These are phyloP conservation scores for Aspergillus intermedius DNA, from an alignment of 2,329 filamentous ascomycete genomes.

Conservation along the genomic window DNA sequence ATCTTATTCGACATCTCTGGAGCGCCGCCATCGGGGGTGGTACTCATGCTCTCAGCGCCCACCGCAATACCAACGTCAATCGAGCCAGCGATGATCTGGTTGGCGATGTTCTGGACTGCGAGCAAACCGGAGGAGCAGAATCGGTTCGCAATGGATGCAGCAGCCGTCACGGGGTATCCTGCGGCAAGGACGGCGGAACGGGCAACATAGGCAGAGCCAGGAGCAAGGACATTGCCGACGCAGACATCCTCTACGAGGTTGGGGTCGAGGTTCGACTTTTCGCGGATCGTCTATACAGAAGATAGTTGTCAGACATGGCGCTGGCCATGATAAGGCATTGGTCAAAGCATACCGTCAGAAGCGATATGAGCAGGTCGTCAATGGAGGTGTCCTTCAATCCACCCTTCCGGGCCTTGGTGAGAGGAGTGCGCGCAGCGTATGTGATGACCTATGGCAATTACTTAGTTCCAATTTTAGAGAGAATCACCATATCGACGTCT, in stretches of 20 bases:
- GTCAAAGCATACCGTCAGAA: constrained; percentile 26
- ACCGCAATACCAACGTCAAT: constrained; percentile 88
- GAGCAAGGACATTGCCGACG: constrained; percentile 81
- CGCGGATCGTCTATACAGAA: constrained; percentile 55
- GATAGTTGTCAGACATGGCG: neutral
- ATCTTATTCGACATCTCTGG: constrained; percentile 78
- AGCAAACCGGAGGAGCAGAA: constrained; percentile 88
- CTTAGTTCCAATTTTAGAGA: neutral
- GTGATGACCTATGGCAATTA: constrained; percentile 30
- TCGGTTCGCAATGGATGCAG: constrained; percentile 76
- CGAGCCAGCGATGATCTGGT: constrained; percentile 81
- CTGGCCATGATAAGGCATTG: neutral
- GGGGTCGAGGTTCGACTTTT: constrained; percentile 80
- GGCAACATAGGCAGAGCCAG: constrained; percentile 82
- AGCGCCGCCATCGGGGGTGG: constrained; percentile 73
- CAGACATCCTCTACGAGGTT: constrained; percentile 80
- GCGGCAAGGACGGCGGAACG: constrained; percentile 79
- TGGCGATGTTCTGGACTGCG: constrained; percentile 83
- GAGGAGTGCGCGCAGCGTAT: constrained; percentile 32
- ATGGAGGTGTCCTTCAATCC: constrained; percentile 34
- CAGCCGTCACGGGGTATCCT: constrained; percentile 72
- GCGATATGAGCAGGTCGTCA: constrained; percentile 31
- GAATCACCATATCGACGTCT: neutral
- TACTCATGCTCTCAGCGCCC: constrained; percentile 89
- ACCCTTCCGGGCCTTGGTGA: constrained; percentile 36